Evolutionary conservation across 2,329 filamentous ascomycete species (phyloP), one percentile per base, ranked within the genome.

Genomic region (Bipolaris bicolor): DNA sequence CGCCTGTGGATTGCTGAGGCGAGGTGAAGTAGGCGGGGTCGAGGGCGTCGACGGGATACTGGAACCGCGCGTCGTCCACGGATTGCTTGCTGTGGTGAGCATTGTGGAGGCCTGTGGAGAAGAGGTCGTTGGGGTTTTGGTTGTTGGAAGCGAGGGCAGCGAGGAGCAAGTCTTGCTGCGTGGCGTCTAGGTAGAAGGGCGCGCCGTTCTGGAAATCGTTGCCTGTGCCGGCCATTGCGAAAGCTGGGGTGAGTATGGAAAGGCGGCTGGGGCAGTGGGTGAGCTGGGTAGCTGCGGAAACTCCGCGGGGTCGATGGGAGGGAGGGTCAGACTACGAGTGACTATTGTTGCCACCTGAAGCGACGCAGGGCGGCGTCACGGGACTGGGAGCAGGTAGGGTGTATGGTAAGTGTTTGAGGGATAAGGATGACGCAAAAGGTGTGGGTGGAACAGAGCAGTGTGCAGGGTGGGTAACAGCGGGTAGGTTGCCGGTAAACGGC

Each of bases 71-170:
- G 37, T 68, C 68, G 59, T 55, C 62, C 45, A 70, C 53, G 2
- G 63, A 9, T 15, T 53, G 61, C 50, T 68, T 65, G 33, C 49
- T 34, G 31, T 37, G 31, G 33, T 45, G 40, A 16, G 57, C 60
- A 54, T 51, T 55, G 43, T 69, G 62, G 3, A 68, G 33, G 41
- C 59, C 61, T 2, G 65, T 29, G 3, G 69, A 63, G 52, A 71
- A 73, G 18, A 76, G 57, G 43, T 71, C 65, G 49, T 69, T 67
- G 11, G 67, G 64, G 50, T 69, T 68, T 58, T 73, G 74, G 62
- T 74, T 80, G 72, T 79, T 79, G 24, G 81, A 81, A 34, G 75
- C 76, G 55, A 83, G 71, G 15, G 80, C 80, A 39, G 80, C 80
- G 15, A 81, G 69, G 13, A 83, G 75, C 9, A 82, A 75, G 60